Evolutionary conservation across 441 rosid genomes (phyloP).

Genomic region (Populus hybrid): DNA sequence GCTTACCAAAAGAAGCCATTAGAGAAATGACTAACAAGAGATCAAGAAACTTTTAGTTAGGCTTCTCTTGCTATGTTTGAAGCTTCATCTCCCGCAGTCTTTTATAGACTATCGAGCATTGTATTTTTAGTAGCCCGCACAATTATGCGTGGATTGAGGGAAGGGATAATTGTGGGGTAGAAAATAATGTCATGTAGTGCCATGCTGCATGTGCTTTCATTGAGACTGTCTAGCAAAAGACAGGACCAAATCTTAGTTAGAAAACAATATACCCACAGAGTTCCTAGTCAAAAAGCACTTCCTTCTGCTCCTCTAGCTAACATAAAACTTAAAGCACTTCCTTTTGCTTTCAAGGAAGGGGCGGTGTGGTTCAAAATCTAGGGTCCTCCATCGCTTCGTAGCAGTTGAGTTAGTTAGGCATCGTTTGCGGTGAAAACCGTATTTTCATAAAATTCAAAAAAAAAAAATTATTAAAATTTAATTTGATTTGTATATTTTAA

Average conservation of each 20-base stretch:
- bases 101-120: conserved; percentile 16
- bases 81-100: background rate
- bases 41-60: background rate
- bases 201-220: conserved; percentile 30
- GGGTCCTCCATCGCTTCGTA: background rate
- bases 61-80: background rate
- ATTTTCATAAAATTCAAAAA: no score
- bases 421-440: no score
- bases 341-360: conserved; percentile 15
- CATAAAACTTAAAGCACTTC: background rate
- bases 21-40: background rate
- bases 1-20: conserved; percentile 39
- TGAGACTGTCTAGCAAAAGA: conserved; percentile 6
- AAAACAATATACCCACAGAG: background rate
- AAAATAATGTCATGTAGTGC: conserved; percentile 13
- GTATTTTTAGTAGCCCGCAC: conserved; percentile 19
- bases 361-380: conserved; percentile 2
- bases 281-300: conserved; percentile 23
- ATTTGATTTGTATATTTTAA: no score
- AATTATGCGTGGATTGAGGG: conserved; percentile 56
- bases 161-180: conserved; percentile 39
- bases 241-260: background rate
- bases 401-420: conserved; percentile 33
- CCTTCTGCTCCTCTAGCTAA: conserved; percentile 4
- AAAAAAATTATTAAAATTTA: no score